These are phyloP conservation scores for Podospora bellae-mahoneyi DNA, from an alignment of 495 filamentous ascomycete species.

Conservation along the genomic window DNA sequence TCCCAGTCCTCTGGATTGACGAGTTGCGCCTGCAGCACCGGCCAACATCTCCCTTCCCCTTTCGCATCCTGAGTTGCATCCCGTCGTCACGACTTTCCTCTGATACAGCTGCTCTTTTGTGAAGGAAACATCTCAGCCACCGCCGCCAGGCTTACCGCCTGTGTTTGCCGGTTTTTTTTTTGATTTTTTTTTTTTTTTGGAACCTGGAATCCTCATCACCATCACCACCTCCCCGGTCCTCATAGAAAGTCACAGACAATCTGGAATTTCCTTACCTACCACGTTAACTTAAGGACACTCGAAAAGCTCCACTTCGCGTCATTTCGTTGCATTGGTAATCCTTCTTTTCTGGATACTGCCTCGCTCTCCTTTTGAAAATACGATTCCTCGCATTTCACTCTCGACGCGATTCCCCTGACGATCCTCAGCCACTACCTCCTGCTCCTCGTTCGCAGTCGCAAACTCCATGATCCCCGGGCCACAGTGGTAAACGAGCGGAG, in stretches of 20 bases:
- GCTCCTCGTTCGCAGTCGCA: neutral
- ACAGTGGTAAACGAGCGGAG: neutral
- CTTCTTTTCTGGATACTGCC: neutral
- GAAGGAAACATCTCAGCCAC: neutral
- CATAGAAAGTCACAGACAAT: neutral
- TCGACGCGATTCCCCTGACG: neutral
- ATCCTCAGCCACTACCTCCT: neutral
- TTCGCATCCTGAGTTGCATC: neutral
- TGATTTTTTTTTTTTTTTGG: neutral
- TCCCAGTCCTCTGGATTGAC: constrained; percentile 27
- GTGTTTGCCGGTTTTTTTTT: neutral
- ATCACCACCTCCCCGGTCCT: neutral
- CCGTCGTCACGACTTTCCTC: neutral
- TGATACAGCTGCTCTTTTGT: neutral
- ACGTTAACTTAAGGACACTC: neutral
- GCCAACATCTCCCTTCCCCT: neutral
- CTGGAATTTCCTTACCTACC: neutral
- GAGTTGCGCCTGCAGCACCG: constrained; percentile 16
- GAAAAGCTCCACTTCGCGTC: constrained; percentile 11
- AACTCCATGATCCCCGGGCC: neutral
- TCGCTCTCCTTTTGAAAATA: neutral
- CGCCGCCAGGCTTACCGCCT: too few species aligned
- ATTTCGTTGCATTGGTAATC: constrained; percentile 10
- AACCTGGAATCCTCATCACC: neutral
- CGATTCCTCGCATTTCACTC: neutral